Base-by-base conservation (phyloP, 2,329 filamentous ascomycete species). In the Periconia digitata region DNA sequence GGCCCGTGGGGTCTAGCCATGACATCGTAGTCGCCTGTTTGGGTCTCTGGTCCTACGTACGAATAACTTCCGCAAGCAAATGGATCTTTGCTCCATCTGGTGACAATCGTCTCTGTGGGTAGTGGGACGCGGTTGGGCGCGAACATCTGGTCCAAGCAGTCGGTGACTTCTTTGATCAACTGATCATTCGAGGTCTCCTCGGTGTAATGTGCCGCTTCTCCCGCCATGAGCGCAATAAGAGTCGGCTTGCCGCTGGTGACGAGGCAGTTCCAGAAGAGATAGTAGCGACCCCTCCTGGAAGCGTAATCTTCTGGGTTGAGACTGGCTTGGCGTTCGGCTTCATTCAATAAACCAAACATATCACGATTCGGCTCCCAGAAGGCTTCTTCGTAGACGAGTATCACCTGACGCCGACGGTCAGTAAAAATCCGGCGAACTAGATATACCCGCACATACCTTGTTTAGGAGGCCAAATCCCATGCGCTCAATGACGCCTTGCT, bases 31-130 rank as follows among this genome's bases (percentile, higher is more conserved):
- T 99, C 94, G 44, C 91, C 88, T 2, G 88, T 83, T 43, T 84
- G 81, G 72, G 96, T 92, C 40, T 84, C 80, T 6, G 91, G 86
- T 0, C 89, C 92, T 1, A 95, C 90, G 55, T 90, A 97, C 2
- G 95, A 99, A 72, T 99, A 99, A 68, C 89, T 96, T 24, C 94
- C 94, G 53, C 87, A 81, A n/a, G 92, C 88, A 69, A 96, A 99
- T 16, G 83, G 85, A 70, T 99, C 94, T 35, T 86, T 87, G 20
- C 86, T 89, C 94, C 94, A 99, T 53, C 92, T 83, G 18, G 94
- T 99, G 36, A 99, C 84, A 40, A 99, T 86, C 2, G 89, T 85
- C 71, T 99, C 92, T 2, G 86, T 75, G 0, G 95, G 94, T 39
- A 85, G 78, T 1, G 92, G 90, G 0, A 96, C 87, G 70, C 42